These are phyloP conservation scores for Termitomyces sp. DNA, from an alignment of 768 basidiomycete species.

Conservation along the genomic window DNA sequence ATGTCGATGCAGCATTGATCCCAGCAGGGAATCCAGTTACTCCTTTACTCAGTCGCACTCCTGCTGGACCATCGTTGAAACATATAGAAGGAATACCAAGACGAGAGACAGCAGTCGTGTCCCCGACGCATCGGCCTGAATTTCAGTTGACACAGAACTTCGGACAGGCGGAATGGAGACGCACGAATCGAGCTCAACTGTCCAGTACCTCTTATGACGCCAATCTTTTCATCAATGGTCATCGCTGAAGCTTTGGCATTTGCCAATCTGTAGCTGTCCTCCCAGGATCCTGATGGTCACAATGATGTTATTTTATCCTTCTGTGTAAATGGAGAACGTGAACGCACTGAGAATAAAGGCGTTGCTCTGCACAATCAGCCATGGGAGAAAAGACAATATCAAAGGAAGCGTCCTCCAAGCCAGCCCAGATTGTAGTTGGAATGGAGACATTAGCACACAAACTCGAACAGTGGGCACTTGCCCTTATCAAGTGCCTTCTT, in stretches of 20 bases:
- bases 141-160: not conserved
- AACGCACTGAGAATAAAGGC: slow-evolving; percentile 2
- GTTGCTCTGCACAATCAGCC: not conserved
- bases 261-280: slow-evolving; percentile 35
- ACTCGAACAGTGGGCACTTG: not conserved
- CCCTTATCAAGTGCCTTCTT: not conserved
- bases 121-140: slow-evolving; percentile 42
- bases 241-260: slow-evolving; percentile 29
- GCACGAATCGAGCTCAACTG: slow-evolving; percentile 33
- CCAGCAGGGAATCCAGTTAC: slow-evolving; percentile 54
- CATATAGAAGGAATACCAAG: slow-evolving; percentile 40
- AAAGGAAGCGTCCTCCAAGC: not conserved
- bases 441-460: not conserved
- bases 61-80: slow-evolving; percentile 44
- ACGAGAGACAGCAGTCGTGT: slow-evolving; percentile 33
- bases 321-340: not conserved
- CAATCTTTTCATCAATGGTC: slow-evolving; percentile 43
- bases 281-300: slow-evolving; percentile 35
- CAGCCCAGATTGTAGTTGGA: not conserved
- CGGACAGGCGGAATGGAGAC: slow-evolving; percentile 1
- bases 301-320: not conserved
- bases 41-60: slow-evolving; percentile 35
- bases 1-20: slow-evolving; percentile 45
- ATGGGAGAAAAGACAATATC: not conserved
- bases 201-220: slow-evolving; percentile 38